Conservation (phyloP, 352 stramenopile genomes). For the Globisporangium polare region DNA sequence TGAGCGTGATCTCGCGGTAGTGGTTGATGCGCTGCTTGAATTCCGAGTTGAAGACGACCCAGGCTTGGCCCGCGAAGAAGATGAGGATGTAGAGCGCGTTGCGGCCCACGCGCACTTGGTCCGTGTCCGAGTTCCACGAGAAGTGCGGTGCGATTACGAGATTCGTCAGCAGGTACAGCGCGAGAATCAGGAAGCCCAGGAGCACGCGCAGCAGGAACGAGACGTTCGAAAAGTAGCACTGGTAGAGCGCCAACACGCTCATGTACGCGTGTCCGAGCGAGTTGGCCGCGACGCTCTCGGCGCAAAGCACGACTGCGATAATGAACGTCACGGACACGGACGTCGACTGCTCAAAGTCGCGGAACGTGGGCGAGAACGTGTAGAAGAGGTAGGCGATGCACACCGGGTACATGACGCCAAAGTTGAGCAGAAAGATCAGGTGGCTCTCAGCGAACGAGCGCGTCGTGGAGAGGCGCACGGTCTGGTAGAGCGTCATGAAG, state of each 20-base stretch:
- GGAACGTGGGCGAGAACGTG: conserved; percentile 63
- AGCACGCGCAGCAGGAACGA: conserved; percentile 65
- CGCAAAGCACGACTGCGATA: conserved; percentile 55
- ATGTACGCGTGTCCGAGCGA: conserved; percentile 76
- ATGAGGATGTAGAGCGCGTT: conserved; percentile 84
- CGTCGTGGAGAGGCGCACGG: conserved; percentile 32
- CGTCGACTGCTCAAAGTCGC: conserved; percentile 54
- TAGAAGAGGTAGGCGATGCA: conserved; percentile 54
- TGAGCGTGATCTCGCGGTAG: conserved; percentile 76
- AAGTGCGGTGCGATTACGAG: conserved; percentile 50
- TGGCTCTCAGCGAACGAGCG: conserved; percentile 50
- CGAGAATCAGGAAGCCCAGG: conserved; percentile 56
- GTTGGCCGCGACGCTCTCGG: conserved; percentile 61
- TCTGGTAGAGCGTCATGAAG: conserved; percentile 78
- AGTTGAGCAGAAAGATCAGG: conserved; percentile 77
- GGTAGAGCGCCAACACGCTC: conserved; percentile 73
- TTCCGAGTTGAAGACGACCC: conserved; percentile 84
- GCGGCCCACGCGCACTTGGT: conserved; percentile 46
- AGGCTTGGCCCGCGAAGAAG: conserved; percentile 72
- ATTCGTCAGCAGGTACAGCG: conserved; percentile 61
- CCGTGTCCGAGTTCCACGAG: conserved; percentile 31
- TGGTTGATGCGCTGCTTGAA: conserved; percentile 88
- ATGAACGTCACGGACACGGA: conserved; percentile 52
- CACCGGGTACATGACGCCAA: conserved; percentile 73
- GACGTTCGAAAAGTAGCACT: conserved; percentile 82